phyloP scores from a whole-genome alignment of 129 eudicot species.

The Helichrysum umbraculigerum region DNA sequence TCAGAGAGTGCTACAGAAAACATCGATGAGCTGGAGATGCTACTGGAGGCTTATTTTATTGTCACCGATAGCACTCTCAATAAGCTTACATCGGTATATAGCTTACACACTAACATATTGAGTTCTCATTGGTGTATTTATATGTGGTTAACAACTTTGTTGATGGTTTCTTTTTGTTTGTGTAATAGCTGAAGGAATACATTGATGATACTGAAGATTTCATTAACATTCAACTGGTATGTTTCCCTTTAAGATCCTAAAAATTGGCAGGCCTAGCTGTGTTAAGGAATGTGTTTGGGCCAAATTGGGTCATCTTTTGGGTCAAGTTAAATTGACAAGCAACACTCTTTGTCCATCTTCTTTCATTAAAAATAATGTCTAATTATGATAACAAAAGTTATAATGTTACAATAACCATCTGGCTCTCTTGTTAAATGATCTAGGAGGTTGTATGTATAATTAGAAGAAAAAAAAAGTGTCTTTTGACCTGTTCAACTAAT shows the following conservation, averaged over 20 bases:
- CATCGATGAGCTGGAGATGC: conserved; percentile 89
- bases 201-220: conserved; percentile 97
- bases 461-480: background rate
- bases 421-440: background rate
- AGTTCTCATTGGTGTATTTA: background rate
- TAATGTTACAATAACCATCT: background rate
- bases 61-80: conserved; percentile 86
- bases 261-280: background rate
- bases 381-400: background rate
- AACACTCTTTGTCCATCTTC: no score
- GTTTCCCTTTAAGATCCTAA: background rate
- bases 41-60: conserved; percentile 93
- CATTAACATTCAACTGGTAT: conserved; percentile 94
- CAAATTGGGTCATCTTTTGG: no score
- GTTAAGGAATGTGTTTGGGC: no score
- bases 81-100: conserved; percentile 81
- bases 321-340: no score
- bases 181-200: conserved; percentile 88
- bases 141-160: conserved; percentile 5
- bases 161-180: conserved; percentile 7
- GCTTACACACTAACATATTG: background rate
- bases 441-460: background rate
- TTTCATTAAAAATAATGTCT: background rate
- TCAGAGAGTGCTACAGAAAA: conserved; percentile 64
- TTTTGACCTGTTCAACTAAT: background rate